Evolutionary conservation across 2,329 filamentous ascomycete species (phyloP), one percentile per base, ranked within the genome.

Genomic region (Basipetospora sp.): DNA sequence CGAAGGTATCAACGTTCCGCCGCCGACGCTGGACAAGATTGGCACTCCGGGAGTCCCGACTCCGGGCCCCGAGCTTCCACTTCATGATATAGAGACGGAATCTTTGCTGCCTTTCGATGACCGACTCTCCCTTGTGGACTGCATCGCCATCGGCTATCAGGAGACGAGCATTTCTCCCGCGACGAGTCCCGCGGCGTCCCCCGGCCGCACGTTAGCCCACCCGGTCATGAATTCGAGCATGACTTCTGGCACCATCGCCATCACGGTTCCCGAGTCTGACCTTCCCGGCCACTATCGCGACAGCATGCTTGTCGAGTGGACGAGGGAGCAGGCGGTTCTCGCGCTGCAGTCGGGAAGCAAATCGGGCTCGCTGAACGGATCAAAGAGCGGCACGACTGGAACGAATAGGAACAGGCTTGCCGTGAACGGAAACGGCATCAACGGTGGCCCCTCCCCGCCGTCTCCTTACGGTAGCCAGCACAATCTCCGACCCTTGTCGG

Each of bases 221-320:
- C 77, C 79, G 1, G 66, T 78, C 4, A 56, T 82, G 13, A 67
- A 64, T 34, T 68, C 57, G 38, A 62, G 51, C 43, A 53, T 63
- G 46, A 64, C 49, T 51, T 52, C 51, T 19, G 59, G 50, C 38
- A 58, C 59, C 9, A 31, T 40, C 14, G 42, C 34, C 8, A 50
- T 56, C 2, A 42, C 53, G 37, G 53, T 63, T 16, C 49, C 51
- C 4, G 62, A 67, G 26, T 56, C 59, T n/a, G 68, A 77, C 41
- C 62, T 94, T 3, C 80, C 85, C 0, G 54, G 62, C 13, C 66
- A 64, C 19, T 72, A 85, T 47, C 75, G 70, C 45, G 82, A 90
- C 43, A 71, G 83, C 46, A 82, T 94, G 71, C 61, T 85, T 41
- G 64, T 71, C 15, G 73, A 82, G 34, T 94, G 88, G 88, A 80